Evolutionary conservation across 495 filamentous ascomycete genomes (phyloP).

Genomic region (Aspergillus indologenus): DNA sequence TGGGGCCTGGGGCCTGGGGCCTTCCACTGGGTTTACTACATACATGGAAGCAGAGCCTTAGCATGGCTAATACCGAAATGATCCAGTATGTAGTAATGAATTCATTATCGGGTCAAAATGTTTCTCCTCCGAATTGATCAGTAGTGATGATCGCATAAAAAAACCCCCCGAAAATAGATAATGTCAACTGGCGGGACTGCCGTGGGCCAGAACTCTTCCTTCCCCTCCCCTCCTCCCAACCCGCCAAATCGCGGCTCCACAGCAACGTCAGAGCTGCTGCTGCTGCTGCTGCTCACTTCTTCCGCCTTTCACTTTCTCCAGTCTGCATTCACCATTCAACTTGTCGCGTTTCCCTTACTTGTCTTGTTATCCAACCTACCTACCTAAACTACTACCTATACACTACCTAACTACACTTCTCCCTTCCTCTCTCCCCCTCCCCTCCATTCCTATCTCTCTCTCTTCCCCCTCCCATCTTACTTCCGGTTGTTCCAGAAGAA

Average conservation of each 20-base stretch:
- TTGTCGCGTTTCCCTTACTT: background rate
- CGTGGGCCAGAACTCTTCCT: background rate
- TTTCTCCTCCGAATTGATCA: no score
- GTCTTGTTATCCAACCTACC: constrained; percentile 6
- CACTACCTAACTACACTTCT: background rate
- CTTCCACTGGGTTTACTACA: no score
- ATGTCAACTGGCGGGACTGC: background rate
- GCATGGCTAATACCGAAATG: no score
- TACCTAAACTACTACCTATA: no score
- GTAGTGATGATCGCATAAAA: no score
- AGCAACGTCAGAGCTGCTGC: constrained; percentile 23
- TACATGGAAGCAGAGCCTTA: no score
- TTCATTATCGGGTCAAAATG: no score
- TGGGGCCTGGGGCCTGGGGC: no score
- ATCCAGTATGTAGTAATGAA: no score
- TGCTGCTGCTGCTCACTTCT: constrained; percentile 1
- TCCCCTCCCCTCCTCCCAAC: background rate
- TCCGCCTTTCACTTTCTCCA: constrained; percentile 14
- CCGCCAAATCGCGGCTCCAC: constrained; percentile 18
- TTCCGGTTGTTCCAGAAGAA: background rate
- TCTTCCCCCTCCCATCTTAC: background rate
- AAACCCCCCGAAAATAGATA: background rate
- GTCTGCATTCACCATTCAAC: constrained; percentile 3
- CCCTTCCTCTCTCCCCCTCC: constrained; percentile 5
- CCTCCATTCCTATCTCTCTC: constrained; percentile 5